Base-by-base conservation (phyloP, 2,329 filamentous ascomycete species). In the Blastomyces parvus region DNA sequence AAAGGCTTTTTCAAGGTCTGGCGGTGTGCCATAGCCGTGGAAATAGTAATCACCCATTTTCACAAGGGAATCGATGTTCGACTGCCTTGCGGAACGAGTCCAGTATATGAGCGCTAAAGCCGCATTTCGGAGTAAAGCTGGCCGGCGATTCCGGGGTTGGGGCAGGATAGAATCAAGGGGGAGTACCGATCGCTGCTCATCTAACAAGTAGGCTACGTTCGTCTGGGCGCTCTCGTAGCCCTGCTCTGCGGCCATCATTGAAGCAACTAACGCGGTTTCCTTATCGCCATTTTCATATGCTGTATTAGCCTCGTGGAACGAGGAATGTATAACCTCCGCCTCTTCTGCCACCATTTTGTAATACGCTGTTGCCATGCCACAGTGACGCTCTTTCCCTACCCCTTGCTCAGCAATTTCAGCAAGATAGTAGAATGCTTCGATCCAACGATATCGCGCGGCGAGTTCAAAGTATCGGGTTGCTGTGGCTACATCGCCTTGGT, bases 1-100 rank as follows among this genome's bases (percentile, higher is more conserved):
- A 0, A 92, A 91, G 6, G 95, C 95, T 75, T 96, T 96, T 69
- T 92, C 87, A 22, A 89, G 79, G 67, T 95, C 89, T 0, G 80
- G 70, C 8, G 84, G 79, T 0, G 88, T 84, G 2, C 93, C 93
- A 30, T 92, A 84, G 7, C 94, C 94, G 63, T 85, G 78, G 40
- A 96, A 86, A 74, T 99, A 97, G 76, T 97, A 97, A 77, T 99
- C 95, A 48, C 94, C 94, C 89, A 97, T 96, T 78, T 99, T 99
- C 67, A 99, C 89, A 66, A 96, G 82, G 0, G 92, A 90, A 76
- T 99, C 94, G 56, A 96, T 88, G 68, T 99, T 99, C 57, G 87
- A 84, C 73, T 99, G 95, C 68, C 91, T 89, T 1, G 94, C 91
- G 11, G 93, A 97, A 44, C 94, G 86, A 0, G 93, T 97, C 90